Base-by-base conservation (phyloP, 345 rosid genomes). In the Mercurialis annua region DNA sequence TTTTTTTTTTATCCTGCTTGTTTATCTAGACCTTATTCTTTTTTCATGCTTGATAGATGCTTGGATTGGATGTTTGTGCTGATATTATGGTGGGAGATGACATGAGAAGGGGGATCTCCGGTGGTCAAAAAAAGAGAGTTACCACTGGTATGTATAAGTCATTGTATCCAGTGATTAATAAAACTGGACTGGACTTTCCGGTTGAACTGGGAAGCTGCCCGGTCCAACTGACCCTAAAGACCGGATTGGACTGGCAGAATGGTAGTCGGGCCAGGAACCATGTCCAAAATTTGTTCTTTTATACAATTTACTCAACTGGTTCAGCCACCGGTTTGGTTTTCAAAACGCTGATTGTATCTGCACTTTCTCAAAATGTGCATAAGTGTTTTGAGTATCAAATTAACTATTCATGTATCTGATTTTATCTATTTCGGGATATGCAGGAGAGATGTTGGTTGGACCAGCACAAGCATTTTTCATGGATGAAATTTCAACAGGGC, bases 401-500 rank as follows among this genome's bases (percentile, higher is more conserved):
- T 20, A 10, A 16, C 10, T 18, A 16, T 38, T n/a, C 26, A 3
- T 11, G 47, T 10, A 5, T 14, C 36, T 31, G 23, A 7, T 54
- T 66, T 20, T 43, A n/a, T 1, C 43, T 40, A 43, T 14, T 14
- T 59, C 16, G 3, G 8, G 27, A 40, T 43, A 10, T 67, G 60
- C 65, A 81, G 81, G 85, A 9, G 85, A 84, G 67, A 73, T 79
- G 74, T 43, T 84, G 69, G 83, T 77, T 0, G 82, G 87, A 30
- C 82, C 82, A 4, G 80, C 82, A 0, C 73, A 73, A 36, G 81
- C 81, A 0, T 69, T 81, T 17, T 79, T 84, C 75, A 84, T 84
- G 85, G 83, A 84, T 38, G 87, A 84, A 68, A 81, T 84, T 48
- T 81, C 87, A 9, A 84, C 83, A 5, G 87, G 85, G 23, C 67